Conservation (phyloP, 1,284 basidiomycete genomes). For the Cryptococcus sp. region DNA sequence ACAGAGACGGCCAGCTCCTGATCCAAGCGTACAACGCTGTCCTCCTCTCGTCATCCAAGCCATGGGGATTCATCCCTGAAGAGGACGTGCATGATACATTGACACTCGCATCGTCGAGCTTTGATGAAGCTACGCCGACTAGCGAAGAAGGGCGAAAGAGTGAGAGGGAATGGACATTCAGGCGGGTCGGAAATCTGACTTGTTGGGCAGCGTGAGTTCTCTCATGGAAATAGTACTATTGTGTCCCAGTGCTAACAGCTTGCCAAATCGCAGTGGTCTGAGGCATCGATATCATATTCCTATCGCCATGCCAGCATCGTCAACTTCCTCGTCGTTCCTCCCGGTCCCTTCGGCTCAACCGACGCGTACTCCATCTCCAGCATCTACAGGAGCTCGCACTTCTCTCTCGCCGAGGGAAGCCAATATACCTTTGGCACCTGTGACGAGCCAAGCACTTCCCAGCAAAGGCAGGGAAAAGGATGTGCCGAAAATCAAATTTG, state of each 20-base stretch:
- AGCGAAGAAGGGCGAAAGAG: slow-evolving; percentile 16
- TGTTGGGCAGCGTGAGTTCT: slow-evolving; percentile 51
- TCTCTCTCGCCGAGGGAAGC: slow-evolving; percentile 5
- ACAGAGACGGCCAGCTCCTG: slow-evolving; percentile 50
- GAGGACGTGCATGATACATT: slow-evolving; percentile 52
- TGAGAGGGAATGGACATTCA: slow-evolving; percentile 49
- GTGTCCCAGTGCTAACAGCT: not conserved
- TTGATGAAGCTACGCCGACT: slow-evolving; percentile 1
- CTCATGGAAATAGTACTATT: not conserved
- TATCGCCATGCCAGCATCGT: slow-evolving; percentile 30
- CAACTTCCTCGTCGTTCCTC: slow-evolving; percentile 10
- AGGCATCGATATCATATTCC: slow-evolving; percentile 47
- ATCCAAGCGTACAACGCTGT: slow-evolving; percentile 46
- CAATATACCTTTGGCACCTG: not conserved
- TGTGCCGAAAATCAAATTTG: slow-evolving; percentile 34
- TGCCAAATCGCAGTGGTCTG: slow-evolving; percentile 36
- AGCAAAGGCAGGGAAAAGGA: too few species aligned
- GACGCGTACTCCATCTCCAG: slow-evolving; percentile 5
- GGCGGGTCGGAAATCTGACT: slow-evolving; percentile 47
- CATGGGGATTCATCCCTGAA: slow-evolving; percentile 50
- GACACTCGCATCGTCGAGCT: not conserved
- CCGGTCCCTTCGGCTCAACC: slow-evolving; percentile 12
- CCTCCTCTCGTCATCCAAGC: slow-evolving; percentile 32
- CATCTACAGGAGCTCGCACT: slow-evolving; percentile 1
- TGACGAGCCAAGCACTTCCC: not conserved